Percentiles rank a stretch among this genome's conserved stretches.
phyloP scores from a whole-genome alignment of 2,329 filamentous ascomycete species.

The Diplodia intermedia region DNA sequence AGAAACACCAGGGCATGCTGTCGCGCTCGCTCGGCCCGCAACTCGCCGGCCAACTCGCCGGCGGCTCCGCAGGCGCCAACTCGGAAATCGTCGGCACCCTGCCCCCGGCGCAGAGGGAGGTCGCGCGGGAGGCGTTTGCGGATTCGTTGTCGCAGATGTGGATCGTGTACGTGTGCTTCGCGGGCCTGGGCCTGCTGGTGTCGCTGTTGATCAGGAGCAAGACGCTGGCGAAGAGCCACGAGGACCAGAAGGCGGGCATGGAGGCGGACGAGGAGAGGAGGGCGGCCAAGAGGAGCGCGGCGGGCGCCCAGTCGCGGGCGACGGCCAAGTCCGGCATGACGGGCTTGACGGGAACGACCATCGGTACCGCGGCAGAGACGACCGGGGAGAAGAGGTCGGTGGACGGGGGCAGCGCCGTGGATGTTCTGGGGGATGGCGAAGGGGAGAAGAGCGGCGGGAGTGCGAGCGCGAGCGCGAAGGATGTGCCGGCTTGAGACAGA shows the following conservation, averaged over 20 bases:
- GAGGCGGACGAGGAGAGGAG: slow-evolving; percentile 48
- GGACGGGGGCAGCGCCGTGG: background rate
- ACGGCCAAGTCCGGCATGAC: too few relatives aligned
- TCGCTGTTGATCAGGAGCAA: slow-evolving; percentile 53
- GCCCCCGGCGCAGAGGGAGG: slow-evolving; percentile 52
- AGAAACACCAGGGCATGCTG: slow-evolving; percentile 60
- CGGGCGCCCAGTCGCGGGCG: too few relatives aligned
- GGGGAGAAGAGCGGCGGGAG: background rate
- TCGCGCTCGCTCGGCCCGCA: slow-evolving; percentile 58
- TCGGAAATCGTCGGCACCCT: slow-evolving; percentile 64
- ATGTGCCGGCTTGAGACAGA: background rate
- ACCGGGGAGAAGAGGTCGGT: background rate
- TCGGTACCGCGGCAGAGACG: too few relatives aligned
- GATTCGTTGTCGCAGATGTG: slow-evolving; percentile 54
- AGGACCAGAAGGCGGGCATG: slow-evolving; percentile 59
- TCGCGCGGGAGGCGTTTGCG: slow-evolving; percentile 54
- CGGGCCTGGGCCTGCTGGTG: slow-evolving; percentile 48
- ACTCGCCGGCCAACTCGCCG: slow-evolving; percentile 60
- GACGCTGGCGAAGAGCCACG: slow-evolving; percentile 51
- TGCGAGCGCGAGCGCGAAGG: slow-evolving; percentile 7
- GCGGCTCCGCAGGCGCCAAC: slow-evolving; percentile 67
- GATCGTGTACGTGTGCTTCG: slow-evolving; percentile 56
- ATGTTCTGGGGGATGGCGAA: slow-evolving; percentile 1
- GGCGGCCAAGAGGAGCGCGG: background rate
- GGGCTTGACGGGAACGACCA: too few relatives aligned